Base-by-base conservation (phyloP, 2,329 filamentous ascomycete species). In the Dothistroma septosporum region DNA sequence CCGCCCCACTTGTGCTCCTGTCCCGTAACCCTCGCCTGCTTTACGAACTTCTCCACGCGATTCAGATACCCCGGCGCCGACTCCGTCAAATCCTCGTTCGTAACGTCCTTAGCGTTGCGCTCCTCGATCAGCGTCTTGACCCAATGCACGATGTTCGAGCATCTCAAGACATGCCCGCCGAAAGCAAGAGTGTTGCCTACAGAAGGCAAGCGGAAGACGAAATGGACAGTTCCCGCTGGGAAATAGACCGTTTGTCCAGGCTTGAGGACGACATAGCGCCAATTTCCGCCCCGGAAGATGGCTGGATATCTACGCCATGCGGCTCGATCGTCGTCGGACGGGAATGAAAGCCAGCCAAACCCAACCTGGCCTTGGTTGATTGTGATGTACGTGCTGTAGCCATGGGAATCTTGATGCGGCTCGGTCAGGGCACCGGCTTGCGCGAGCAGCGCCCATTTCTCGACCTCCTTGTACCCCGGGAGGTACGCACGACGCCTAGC, bases 111-210 rank as follows among this genome's bases (percentile, higher is more conserved):
- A 47, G 77, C 73, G 19, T 76, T 69, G 1, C 76, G 75, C 62
- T 77, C 76, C 56, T 78, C 75, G 57, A 79, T 75, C 49, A 80
- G 68, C 54, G 76, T 78, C 68, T 77, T 75, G 12, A 79, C 71
- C 74, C 79, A 78, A 56, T 77, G 68, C 10, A 78, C 73, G 12
- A 74, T 70, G 55, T 69, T 72, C n/a, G 69, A 72, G 61, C 70
- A 72, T 28, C 72, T 65, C 35, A 74, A 57, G 5, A 72, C 63
- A 46, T 74, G 72, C 8, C 72, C 72, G 16, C 72, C 72, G 55
- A 73, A 74, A 6, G 71, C 69, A 31, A 74, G 66, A 31, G 69
- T 73, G 64, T 70, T 64, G 31, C 72, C 70, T 14, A 57, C 68
- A 9, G 64, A 58, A 8, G 66, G 63, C n/a, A 72, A 60, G 16